Percentiles rank a stretch among this genome's conserved stretches.
phyloP scores from a whole-genome alignment of 1,284 basidiomycete species.

The Irpex rosettiformis region DNA sequence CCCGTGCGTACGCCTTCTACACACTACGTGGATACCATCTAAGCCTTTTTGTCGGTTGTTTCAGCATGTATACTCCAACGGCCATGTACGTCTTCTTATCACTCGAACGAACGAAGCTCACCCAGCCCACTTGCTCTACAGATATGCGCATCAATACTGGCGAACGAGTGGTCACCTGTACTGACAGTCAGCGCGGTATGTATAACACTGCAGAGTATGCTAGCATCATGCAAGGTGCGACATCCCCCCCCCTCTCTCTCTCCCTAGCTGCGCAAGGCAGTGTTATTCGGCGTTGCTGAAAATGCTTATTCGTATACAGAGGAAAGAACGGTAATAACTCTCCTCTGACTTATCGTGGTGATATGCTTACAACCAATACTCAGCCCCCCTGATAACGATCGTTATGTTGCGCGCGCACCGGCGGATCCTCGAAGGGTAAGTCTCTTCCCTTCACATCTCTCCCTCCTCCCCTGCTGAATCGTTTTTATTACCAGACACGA shows the following conservation, averaged over 20 bases:
- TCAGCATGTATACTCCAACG: slow-evolving; percentile 83
- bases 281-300: slow-evolving; percentile 4
- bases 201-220: slow-evolving; percentile 83
- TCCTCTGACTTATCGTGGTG: slow-evolving; percentile 57
- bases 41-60: slow-evolving; percentile 12
- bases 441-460: background rate
- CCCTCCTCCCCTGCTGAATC: slow-evolving; percentile 10
- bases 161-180: slow-evolving; percentile 84
- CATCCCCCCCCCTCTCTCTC: too few relatives aligned
- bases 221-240: slow-evolving; percentile 78
- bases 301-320: background rate
- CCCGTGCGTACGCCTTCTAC: slow-evolving; percentile 47
- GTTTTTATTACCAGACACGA: slow-evolving; percentile 44
- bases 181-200: slow-evolving; percentile 75
- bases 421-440: slow-evolving; percentile 84
- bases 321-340: background rate
- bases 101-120: slow-evolving; percentile 2
- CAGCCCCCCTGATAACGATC: slow-evolving; percentile 72
- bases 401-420: slow-evolving; percentile 75
- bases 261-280: too few relatives aligned
- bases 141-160: slow-evolving; percentile 85
- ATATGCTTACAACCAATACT: slow-evolving; percentile 44
- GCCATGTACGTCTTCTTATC: slow-evolving; percentile 55
- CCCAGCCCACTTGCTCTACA: slow-evolving; percentile 24
- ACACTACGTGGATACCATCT: slow-evolving; percentile 9